These are phyloP conservation scores for Hemisphaericaspora xylofermentans DNA, from an alignment of 1,139 yeast species.

Conservation along the genomic window DNA sequence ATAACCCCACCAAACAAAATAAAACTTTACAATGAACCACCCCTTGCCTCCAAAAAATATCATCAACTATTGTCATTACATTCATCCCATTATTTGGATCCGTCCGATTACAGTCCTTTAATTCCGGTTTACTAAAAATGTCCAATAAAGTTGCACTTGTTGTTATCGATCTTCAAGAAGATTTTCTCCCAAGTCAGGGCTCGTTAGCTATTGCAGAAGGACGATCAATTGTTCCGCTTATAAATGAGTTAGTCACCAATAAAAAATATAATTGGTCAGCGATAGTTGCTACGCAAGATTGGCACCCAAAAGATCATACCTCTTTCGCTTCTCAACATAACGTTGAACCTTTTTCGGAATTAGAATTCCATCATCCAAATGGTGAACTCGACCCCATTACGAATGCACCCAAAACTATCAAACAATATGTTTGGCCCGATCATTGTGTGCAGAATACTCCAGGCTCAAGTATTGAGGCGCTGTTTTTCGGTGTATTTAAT, in stretches of 20 bases:
- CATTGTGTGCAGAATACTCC: conserved; percentile 75
- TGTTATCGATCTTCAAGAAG: conserved; percentile 81
- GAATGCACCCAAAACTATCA: conserved; percentile 25
- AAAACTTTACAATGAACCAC: too few relatives aligned
- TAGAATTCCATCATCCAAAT: conserved; percentile 54
- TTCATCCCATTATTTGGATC: neutral
- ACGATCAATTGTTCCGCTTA: conserved; percentile 51
- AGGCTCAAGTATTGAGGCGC: conserved; percentile 66
- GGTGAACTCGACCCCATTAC: conserved; percentile 27
- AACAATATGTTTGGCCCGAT: conserved; percentile 79
- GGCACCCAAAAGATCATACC: conserved; percentile 80
- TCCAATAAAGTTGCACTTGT: conserved; percentile 49
- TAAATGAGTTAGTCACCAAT: conserved; percentile 42
- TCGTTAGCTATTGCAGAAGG: conserved; percentile 73
- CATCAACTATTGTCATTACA: too few relatives aligned
- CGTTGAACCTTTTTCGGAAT: conserved; percentile 51
- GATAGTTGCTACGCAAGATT: conserved; percentile 76
- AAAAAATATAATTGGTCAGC: conserved; percentile 53
- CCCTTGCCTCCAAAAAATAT: too few relatives aligned
- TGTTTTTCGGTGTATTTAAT: conserved; percentile 28
- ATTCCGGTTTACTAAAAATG: neutral
- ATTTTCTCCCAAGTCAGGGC: conserved; percentile 78
- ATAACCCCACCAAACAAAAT: too few relatives aligned
- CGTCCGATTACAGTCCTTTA: neutral
- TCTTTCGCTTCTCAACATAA: conserved; percentile 77